These are phyloP conservation scores for Yamadazyma diospyri DNA, from an alignment of 1,139 yeast genomes.

Conservation along the genomic window DNA sequence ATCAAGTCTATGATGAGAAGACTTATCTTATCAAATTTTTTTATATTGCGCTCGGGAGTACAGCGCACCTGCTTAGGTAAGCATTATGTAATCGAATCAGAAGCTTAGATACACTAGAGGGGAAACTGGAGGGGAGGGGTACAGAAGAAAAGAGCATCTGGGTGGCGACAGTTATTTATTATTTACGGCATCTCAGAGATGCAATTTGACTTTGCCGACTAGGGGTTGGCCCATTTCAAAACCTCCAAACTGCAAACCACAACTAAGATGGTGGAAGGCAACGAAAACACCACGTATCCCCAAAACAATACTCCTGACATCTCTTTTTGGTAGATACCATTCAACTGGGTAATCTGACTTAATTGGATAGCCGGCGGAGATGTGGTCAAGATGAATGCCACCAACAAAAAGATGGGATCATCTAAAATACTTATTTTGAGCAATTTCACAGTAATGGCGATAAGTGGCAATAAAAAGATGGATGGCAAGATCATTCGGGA, in stretches of 20 bases:
- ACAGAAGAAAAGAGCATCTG: too few relatives aligned
- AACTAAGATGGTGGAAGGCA: conserved; percentile 72
- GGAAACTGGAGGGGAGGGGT: too few relatives aligned
- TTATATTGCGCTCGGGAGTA: conserved; percentile 1
- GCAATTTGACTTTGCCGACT: too few relatives aligned
- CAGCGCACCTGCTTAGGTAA: too few relatives aligned
- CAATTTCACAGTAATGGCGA: conserved; percentile 64
- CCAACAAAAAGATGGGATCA: conserved; percentile 79
- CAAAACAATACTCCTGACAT: conserved; percentile 87
- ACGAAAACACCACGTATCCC: conserved; percentile 75
- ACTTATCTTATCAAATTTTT: conserved; percentile 1
- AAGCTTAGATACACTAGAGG: too few relatives aligned
- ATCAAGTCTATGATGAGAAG: conserved; percentile 2
- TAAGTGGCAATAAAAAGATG: conserved; percentile 60
- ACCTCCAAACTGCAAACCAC: conserved; percentile 70
- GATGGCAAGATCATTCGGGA: conserved; percentile 80
- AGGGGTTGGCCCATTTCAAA: conserved; percentile 42
- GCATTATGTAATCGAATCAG: too few relatives aligned
- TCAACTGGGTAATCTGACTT: conserved; percentile 77
- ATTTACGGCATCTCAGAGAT: too few relatives aligned
- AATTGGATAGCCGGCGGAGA: conserved; percentile 86
- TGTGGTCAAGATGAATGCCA: conserved; percentile 68
- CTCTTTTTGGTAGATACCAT: conserved; percentile 72
- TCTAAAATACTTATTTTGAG: conserved; percentile 67
- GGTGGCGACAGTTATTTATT: too few relatives aligned